Evolutionary conservation across 805 yeast genomes (phyloP), one percentile per base, ranked within the genome.

Genomic region (Saccharomycopsis sp.): DNA sequence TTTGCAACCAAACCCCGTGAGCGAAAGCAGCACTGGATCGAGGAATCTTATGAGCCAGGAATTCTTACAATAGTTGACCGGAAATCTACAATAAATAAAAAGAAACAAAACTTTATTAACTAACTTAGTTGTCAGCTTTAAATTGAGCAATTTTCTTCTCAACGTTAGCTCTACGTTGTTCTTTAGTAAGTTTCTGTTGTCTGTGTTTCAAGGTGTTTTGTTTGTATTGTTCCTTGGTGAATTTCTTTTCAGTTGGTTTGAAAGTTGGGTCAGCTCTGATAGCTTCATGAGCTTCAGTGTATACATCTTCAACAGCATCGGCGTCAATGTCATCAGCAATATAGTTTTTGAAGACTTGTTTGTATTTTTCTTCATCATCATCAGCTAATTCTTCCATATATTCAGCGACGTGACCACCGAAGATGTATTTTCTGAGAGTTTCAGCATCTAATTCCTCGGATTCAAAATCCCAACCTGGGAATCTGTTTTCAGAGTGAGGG

Each of bases 391-490:
- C 97, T 81, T 93, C 98, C 96, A 93, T 93, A 93, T 93, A 93
- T 81, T 93, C 97, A 66, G 98, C 82, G 67, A 93, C 89, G 85
- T 93, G 98, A 73, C 97, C 97, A 79, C 95, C 97, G 68, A 90
- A 84, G 79, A 93, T 93, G 95, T 93, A 93, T 75, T 86, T 87
- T 87, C 97, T 87, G 72, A 93, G 81, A 60, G 80, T 72, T 69
- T 93, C 98, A 63, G 96, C 87, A 68, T 93, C 98, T 64, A 93
- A 81, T 77, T 93, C 98, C 79, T 93, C 96, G 63, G 83, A 66
- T 79, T 93, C 98, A 64, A 90, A 86, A 74, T 93, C 98, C 95
- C 90, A 93, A 77, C 98, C 98, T 74, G 98, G 98, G 96, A 89
- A 93, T 84, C 98, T 89, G 81, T 89, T 89, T 68, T 95, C 85